A percentile compares a stretch with the other conserved stretches of the same genome.
Evolutionary conservation across 1,284 basidiomycete genomes (phyloP).

Genomic region (Somion occarium): DNA sequence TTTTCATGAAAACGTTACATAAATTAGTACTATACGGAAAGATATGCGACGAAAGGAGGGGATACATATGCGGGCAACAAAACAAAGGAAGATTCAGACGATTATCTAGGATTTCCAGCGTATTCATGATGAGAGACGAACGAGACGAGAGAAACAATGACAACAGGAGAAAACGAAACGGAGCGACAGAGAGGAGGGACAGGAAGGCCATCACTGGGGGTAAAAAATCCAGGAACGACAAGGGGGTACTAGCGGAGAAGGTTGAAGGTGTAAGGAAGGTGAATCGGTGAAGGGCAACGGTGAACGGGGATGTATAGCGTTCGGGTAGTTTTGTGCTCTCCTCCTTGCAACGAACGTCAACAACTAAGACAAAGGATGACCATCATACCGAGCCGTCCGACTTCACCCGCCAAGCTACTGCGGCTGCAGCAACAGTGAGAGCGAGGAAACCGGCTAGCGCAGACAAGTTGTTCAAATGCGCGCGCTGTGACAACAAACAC

Average conservation of each 20-base stretch:
- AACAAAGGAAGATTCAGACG: conserved; percentile 2
- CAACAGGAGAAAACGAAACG: conserved; percentile 1
- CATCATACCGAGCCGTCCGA: conserved; percentile 26
- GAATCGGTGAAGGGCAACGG: background rate
- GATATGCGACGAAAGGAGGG: background rate
- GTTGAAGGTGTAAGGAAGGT: background rate
- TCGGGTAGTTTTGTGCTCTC: conserved; percentile 7
- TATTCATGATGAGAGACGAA: background rate
- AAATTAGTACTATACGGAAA: conserved; percentile 1
- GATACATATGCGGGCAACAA: conserved; percentile 6
- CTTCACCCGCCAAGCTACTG: conserved; percentile 65
- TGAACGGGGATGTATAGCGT: background rate
- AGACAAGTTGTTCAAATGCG: conserved; percentile 3
- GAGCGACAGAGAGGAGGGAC: conserved; percentile 2
- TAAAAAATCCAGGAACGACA: conserved; percentile 4
- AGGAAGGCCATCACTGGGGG: background rate
- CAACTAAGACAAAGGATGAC: background rate
- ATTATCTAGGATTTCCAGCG: conserved; percentile 1
- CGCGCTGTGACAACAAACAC: background rate
- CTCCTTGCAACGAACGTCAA: background rate
- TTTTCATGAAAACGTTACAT: conserved; percentile 8
- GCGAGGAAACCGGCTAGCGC: conserved; percentile 43
- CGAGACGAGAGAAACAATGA: conserved; percentile 2
- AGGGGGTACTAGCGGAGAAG: background rate
- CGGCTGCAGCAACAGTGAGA: conserved; percentile 58